Percentiles rank a stretch among this genome's conserved stretches.
Conservation (phyloP, 2,329 filamentous ascomycete species). For the Aspergillus calidoustus region DNA sequence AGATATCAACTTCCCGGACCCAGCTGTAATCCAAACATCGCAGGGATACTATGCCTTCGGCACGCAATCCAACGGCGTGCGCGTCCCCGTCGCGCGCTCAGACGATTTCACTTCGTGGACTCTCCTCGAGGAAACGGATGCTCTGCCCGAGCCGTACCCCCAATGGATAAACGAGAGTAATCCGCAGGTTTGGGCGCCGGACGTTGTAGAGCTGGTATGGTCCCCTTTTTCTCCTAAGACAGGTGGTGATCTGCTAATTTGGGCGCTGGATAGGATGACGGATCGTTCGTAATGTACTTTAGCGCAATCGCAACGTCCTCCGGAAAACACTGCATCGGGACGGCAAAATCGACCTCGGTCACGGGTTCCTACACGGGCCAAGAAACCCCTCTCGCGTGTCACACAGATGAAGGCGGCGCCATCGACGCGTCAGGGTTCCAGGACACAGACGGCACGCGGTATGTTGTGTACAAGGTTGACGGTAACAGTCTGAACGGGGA, state of each 20-base stretch:
- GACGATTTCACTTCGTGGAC: conserved; percentile 51
- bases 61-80: conserved; percentile 52
- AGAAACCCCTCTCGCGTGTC: conserved; percentile 58
- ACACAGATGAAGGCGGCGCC: conserved; percentile 59
- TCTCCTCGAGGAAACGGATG: conserved; percentile 39
- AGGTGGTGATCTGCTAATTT: too few species aligned
- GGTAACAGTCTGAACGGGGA: conserved; percentile 56
- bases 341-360: conserved; percentile 54
- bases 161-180: neutral
- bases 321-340: conserved; percentile 61
- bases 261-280: conserved; percentile 38
- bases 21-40: conserved; percentile 9
- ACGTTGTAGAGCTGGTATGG: conserved; percentile 54
- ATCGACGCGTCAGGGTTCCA: conserved; percentile 67
- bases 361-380: conserved; percentile 59
- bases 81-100: conserved; percentile 59
- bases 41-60: conserved; percentile 56
- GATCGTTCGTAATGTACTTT: conserved; percentile 66
- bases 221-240: too few species aligned
- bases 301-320: conserved; percentile 48
- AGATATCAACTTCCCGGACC: conserved; percentile 21
- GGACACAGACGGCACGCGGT: conserved; percentile 60
- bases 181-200: conserved; percentile 59
- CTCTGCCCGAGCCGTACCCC: neutral
- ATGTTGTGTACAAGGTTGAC: conserved; percentile 70